Evolutionary conservation across 331 rosid genomes (phyloP), one percentile per base, ranked within the genome.

Genomic region (Pyrus hybrid): DNA sequence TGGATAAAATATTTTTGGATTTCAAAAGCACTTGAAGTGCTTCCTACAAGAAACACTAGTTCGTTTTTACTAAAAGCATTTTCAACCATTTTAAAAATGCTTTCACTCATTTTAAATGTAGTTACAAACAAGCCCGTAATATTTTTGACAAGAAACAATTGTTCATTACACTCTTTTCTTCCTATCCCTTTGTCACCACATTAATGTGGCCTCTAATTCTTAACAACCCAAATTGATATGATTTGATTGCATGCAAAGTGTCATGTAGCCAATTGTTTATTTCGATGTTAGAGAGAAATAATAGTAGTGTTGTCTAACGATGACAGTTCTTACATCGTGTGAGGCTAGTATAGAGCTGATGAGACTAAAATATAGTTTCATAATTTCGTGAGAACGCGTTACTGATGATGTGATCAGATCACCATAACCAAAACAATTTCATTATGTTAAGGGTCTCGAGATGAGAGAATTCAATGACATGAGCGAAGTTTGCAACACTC

Each of bases 241-340:
- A 69, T 26, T 53, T 73, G 76, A 80, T 86, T 30, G 25, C 75
- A 82, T 76, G 21, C 13, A 29, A 61, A 26, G 43, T 67, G 13
- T 6, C 56, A 0, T 8, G n/a, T 49, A 49, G 56, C 56, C 56
- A 49, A 16, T 49, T 49, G 56, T 49, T 16, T 16, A 0, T 16
- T 16, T 17, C n/a, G 56, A 49, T 49, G n/a, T 16, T 16, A 2
- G n/a, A 49, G 56, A 37, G 45, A 37, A 37, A 37, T 37, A 9
- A 37, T 37, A 37, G 45, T 37, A 37, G 45, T 37, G 45, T 37
- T 37, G 56, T 49, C 56, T 17, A 17, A 5, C 1, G 18, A 49
- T 49, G n/a, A 49, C 56, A 16, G 8, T 49, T 16, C n/a, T 49
- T 0, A 6, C 20, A 49, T 17, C 2, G n/a, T 49, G 18, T 16